A percentile compares a stretch with the other conserved stretches of the same genome.
phyloP scores from a whole-genome alignment of 169 alveolate species.

The Cryptosporidium canis region DNA sequence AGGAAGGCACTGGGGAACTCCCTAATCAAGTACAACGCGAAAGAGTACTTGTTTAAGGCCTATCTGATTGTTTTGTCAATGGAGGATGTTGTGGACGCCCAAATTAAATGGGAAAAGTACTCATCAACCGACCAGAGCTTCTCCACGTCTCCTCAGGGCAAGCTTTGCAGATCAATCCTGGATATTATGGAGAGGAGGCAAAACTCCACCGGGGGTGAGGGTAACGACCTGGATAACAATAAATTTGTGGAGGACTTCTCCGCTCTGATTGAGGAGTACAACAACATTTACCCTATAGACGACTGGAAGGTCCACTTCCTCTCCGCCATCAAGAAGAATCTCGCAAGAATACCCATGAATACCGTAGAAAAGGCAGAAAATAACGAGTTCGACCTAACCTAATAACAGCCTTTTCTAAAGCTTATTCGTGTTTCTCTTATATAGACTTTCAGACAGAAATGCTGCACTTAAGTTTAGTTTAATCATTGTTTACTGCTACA shows the following conservation, averaged over 20 bases:
- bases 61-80: slow-evolving; percentile 72
- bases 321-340: slow-evolving; percentile 32
- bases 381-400: slow-evolving; percentile 55
- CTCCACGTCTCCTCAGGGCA: slow-evolving; percentile 24
- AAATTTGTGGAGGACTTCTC: slow-evolving; percentile 39
- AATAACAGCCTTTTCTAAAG: too few relatives aligned
- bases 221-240: slow-evolving; percentile 11
- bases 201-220: not conserved
- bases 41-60: slow-evolving; percentile 79
- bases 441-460: too few relatives aligned
- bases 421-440: too few relatives aligned
- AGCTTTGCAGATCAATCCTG: slow-evolving; percentile 34
- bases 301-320: slow-evolving; percentile 68
- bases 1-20: slow-evolving; percentile 75
- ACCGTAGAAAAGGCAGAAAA: slow-evolving; percentile 21
- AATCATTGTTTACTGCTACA: not conserved
- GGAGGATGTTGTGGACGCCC: slow-evolving; percentile 61
- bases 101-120: slow-evolving; percentile 62
- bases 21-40: slow-evolving; percentile 79
- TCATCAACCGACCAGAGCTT: slow-evolving; percentile 31
- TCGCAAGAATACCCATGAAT: slow-evolving; percentile 15
- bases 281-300: slow-evolving; percentile 50
- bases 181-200: slow-evolving; percentile 39
- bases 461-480: not conserved
- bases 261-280: slow-evolving; percentile 42